Evolutionary conservation across 805 yeast species (phyloP).

Genomic region (Yamadazyma sp.): DNA sequence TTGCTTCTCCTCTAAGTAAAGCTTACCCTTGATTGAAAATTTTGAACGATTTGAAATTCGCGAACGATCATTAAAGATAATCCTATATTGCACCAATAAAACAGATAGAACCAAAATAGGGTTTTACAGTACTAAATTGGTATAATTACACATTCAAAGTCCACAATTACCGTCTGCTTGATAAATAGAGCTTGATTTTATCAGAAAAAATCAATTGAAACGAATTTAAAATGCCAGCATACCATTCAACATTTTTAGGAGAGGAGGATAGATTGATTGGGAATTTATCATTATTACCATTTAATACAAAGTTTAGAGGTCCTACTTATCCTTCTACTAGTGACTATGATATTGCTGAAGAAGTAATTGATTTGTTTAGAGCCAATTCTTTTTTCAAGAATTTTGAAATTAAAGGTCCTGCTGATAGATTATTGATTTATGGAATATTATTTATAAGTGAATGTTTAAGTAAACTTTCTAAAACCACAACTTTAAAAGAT

Average conservation of each 20-base stretch:
- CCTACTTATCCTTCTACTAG: conserved; percentile 79
- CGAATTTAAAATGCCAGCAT: conserved; percentile 62
- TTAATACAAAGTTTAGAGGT: conserved; percentile 81
- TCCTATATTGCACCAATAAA: too few species aligned
- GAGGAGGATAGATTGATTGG: conserved; percentile 69
- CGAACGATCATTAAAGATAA: too few species aligned
- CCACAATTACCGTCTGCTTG: too few species aligned
- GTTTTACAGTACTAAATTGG: too few species aligned
- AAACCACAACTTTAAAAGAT: conserved; percentile 49
- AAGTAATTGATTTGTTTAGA: conserved; percentile 83
- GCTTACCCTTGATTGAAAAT: too few species aligned
- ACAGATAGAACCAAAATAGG: too few species aligned
- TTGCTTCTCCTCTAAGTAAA: too few species aligned
- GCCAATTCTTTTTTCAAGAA: conserved; percentile 96
- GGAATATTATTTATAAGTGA: conserved; percentile 89
- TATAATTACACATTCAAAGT: too few species aligned
- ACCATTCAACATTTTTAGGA: conserved; percentile 73
- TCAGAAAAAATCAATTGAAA: too few species aligned
- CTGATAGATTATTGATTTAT: conserved; percentile 89
- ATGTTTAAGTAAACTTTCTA: conserved; percentile 64
- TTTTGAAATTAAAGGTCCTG: conserved; percentile 93
- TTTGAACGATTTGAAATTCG: too few species aligned
- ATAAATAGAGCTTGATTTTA: too few species aligned
- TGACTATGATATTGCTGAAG: conserved; percentile 87
- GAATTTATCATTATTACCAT: conserved; percentile 80